Evolutionary conservation across 2,329 filamentous ascomycete genomes (phyloP).

Genomic region (Neofusicoccum parvum): DNA sequence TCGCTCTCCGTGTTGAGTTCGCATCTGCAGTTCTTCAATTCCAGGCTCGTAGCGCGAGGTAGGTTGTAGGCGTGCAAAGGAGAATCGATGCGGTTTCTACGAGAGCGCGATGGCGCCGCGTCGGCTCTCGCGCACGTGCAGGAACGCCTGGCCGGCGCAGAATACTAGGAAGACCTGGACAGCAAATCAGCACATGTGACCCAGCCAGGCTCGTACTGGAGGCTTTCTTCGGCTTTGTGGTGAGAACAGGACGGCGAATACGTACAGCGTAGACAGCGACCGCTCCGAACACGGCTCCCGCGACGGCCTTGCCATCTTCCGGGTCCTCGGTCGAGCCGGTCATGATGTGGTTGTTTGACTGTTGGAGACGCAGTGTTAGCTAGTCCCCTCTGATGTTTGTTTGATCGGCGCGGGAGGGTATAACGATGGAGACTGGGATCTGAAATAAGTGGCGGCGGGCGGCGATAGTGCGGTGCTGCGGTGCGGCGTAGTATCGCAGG

Average conservation of each 20-base stretch:
- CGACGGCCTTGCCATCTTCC: constrained; percentile 74
- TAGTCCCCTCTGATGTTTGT: background rate
- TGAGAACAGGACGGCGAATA: constrained; percentile 29
- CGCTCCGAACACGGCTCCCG: constrained; percentile 81
- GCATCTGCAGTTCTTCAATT: background rate
- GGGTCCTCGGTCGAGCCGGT: constrained; percentile 73
- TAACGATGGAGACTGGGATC: background rate
- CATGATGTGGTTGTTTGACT: constrained; percentile 77
- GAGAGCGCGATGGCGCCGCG: constrained; percentile 80
- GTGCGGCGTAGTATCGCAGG: background rate
- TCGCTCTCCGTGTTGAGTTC: background rate
- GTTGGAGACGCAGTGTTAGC: constrained; percentile 27
- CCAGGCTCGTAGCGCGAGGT: too few species aligned
- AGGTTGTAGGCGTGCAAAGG: background rate
- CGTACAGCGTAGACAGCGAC: constrained; percentile 87
- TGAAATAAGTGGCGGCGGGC: background rate
- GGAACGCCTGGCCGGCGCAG: constrained; percentile 83
- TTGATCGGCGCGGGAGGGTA: background rate
- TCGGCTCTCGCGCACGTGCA: constrained; percentile 81
- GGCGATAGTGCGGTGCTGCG: background rate
- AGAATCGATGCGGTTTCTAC: constrained; percentile 30
- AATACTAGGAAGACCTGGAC: constrained; percentile 83
- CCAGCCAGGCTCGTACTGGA: too few species aligned
- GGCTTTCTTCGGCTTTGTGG: too few species aligned
- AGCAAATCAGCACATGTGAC: background rate